A percentile compares a stretch with the other conserved stretches of the same genome.
Conservation (phyloP, 1,284 basidiomycete species). For the Kwoniella shivajii region DNA sequence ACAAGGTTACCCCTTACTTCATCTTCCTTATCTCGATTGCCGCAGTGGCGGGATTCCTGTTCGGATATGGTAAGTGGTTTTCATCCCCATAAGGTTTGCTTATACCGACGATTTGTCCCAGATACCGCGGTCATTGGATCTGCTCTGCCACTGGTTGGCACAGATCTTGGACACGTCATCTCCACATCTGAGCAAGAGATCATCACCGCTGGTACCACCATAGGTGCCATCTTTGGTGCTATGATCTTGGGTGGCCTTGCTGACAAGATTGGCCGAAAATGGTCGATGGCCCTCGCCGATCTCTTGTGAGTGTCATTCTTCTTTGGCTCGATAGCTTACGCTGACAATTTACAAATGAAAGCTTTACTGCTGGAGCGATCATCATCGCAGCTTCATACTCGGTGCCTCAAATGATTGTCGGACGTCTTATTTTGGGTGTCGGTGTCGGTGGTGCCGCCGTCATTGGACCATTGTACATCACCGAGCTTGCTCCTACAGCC, state of each 20-base stretch:
- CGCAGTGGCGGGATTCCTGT: not conserved
- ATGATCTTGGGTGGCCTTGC: constrained; percentile 18
- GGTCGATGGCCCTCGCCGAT: constrained; percentile 25
- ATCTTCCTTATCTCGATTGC: constrained; percentile 34
- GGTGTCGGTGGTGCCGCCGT: constrained; percentile 43
- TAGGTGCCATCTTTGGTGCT: constrained; percentile 29
- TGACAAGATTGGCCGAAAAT: constrained; percentile 24
- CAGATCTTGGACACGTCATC: not conserved
- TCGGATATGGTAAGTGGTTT: not conserved
- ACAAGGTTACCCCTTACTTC: constrained; percentile 40
- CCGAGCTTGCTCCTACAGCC: constrained; percentile 48
- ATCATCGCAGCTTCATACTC: constrained; percentile 45
- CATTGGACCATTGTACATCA: constrained; percentile 30
- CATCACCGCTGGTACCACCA: constrained; percentile 26
- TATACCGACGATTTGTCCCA: not conserved
- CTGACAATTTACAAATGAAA: not conserved
- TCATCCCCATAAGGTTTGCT: not conserved
- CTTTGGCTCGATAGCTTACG: not conserved
- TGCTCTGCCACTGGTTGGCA: not conserved
- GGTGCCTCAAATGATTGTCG: constrained; percentile 41
- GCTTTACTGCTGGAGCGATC: constrained; percentile 44
- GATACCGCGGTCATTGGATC: not conserved
- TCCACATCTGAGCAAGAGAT: constrained; percentile 22
- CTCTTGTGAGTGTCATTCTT: constrained; percentile 14
- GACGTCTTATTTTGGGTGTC: constrained; percentile 48